A percentile compares a stretch with the other conserved stretches of the same genome.
These are phyloP conservation scores for Trichophyton schoenleinii DNA, from an alignment of 2,329 filamentous ascomycete genomes.

Conservation along the genomic window DNA sequence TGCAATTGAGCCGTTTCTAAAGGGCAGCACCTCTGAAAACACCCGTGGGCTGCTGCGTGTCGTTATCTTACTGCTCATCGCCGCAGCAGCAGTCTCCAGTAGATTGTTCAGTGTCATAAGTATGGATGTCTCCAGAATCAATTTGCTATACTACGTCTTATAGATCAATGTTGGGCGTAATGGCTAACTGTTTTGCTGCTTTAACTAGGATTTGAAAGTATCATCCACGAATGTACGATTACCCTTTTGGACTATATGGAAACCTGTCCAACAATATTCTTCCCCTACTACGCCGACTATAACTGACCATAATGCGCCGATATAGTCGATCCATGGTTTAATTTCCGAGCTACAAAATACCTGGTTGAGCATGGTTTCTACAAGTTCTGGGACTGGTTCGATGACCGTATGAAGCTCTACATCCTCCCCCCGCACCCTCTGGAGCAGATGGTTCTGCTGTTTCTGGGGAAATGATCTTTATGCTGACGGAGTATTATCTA, in stretches of 20 bases:
- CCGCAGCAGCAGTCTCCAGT: conserved; percentile 79
- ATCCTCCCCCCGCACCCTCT: background rate
- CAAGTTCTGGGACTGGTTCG: conserved; percentile 99
- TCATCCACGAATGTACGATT: conserved; percentile 94
- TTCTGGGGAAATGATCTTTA: too few species aligned
- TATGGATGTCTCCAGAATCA: conserved; percentile 37
- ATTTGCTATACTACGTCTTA: background rate
- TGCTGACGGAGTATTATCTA: conserved; percentile 20
- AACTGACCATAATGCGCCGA: background rate
- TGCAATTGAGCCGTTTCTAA: conserved; percentile 49
- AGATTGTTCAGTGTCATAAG: conserved; percentile 97
- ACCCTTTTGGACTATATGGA: background rate
- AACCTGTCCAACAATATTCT: background rate
- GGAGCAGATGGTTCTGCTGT: background rate
- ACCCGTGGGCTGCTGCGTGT: conserved; percentile 76
- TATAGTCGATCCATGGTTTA: conserved; percentile 98
- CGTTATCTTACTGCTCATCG: conserved; percentile 82
- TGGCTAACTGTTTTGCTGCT: conserved; percentile 21
- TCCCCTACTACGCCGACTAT: background rate
- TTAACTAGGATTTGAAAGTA: conserved; percentile 77
- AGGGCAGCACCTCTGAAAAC: conserved; percentile 67
- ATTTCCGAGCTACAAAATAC: conserved; percentile 97
- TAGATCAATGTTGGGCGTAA: background rate
- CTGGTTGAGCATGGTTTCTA: conserved; percentile 95
- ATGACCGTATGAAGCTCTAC: conserved; percentile 57